Evolutionary conservation across 2,329 filamentous ascomycete species (phyloP), one percentile per base, ranked within the genome.

Genomic region (Aspergillus calidoustus): DNA sequence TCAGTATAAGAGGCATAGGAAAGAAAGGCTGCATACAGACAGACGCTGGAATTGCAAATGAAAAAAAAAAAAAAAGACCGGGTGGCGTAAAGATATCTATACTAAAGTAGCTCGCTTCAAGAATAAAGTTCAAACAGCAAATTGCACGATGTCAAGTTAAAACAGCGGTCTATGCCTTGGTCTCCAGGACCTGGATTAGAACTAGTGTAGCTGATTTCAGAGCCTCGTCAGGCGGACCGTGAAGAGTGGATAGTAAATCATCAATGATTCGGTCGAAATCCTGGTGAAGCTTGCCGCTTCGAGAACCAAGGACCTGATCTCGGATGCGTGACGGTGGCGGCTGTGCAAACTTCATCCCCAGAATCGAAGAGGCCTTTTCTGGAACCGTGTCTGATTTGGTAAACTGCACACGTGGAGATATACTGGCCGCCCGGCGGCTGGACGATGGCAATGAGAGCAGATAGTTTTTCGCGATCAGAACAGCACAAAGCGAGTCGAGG

Each of bases 151-250:
- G 8, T 5, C n/a, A 9, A 28, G 19, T 23, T 2, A 22, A 57
- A 46, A 43, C 47, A 38, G 34, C 7, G 28, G 22, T 38, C 43
- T 59, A 59, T 31, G 68, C 65, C 43, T 74, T 76, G 13, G 66
- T 66, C 62, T 78, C 76, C 19, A 79, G 73, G 9, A 78, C 74
- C 60, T 78, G 73, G 6, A 70, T 71, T n/a, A 79, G 62, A 22
- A 77, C 76, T 41, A 73, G 68, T 15, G 78, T 68, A 17, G 76
- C 72, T 2, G 76, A 69, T 66, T 76, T 78, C n/a, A 78, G 56
- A 1, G 68, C 75, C 46, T 71, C 71, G 31, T 78, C 76, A 2
- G 71, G 67, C 48, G 71, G 69, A 9, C 76, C 76, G n/a, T 71
- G 72, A 4, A 78, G 71, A 6, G 73, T 71, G 49, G 76, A 73